Evolutionary conservation across 1,284 basidiomycete species (phyloP), one percentile per base, ranked within the genome.

Genomic region (Pseudozyma pruni): DNA sequence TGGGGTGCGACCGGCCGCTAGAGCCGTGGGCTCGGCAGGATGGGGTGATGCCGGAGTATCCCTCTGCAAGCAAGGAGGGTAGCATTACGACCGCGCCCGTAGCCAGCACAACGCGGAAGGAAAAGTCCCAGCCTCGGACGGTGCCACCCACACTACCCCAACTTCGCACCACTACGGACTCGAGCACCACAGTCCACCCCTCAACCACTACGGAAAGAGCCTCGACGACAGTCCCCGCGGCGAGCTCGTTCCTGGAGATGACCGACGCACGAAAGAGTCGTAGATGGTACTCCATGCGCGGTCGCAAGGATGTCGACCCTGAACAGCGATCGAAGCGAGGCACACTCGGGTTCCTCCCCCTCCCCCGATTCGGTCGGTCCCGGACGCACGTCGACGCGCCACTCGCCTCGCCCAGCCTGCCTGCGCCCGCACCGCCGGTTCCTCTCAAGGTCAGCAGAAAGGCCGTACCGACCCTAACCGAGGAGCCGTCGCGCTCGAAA

Each of bases 181-280:
- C n/a, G n/a, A n/a, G n/a, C n/a, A n/a, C n/a, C n/a, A n/a, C n/a
- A n/a, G n/a, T n/a, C n/a, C n/a, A 16, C 16, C n/a, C 4, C 14
- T 13, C 19, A 43, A 19, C 40, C 13, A 13, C 16, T 37, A 20
- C 25, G 54, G 16, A n/a, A n/a, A n/a, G n/a, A n/a, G n/a, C n/a
- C n/a, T n/a, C n/a, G n/a, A n/a, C n/a, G n/a, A n/a, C n/a, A n/a
- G n/a, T n/a, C n/a, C n/a, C n/a, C n/a, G n/a, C n/a, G n/a, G n/a
- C n/a, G n/a, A n/a, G n/a, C n/a, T 54, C 55, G 25, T 66, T 50
- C 17, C 13, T 58, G 29, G 47, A 66, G 10, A 64, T 66, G 62
- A 47, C 42, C 40, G 17, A n/a, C 32, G 16, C 41, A 23, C 13
- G 19, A 35, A 23, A 23, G n/a, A n/a, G n/a, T n/a, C n/a, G n/a